Conservation (phyloP, 2,329 filamentous ascomycete genomes). For the Harringtonia lauricola region DNA sequence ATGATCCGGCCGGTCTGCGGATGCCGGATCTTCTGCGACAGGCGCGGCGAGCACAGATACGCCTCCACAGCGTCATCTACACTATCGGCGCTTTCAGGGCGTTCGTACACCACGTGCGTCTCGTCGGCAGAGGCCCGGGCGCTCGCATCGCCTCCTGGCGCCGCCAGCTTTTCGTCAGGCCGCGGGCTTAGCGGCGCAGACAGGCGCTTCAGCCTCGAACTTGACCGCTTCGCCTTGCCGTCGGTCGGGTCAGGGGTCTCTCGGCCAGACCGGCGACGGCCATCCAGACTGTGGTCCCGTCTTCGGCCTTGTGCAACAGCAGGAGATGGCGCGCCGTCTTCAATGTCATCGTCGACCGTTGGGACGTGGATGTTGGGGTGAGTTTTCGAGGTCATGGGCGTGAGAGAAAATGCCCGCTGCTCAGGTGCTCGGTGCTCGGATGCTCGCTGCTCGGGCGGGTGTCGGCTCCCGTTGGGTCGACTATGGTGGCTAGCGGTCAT, state of each 20-base stretch:
- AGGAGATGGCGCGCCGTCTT: conserved; percentile 61
- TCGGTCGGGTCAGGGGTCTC: conserved; percentile 36
- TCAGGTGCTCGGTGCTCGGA: too few relatives aligned
- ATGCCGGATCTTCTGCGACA: conserved; percentile 82
- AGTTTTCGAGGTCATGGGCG: not conserved
- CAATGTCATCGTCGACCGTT: conserved; percentile 24
- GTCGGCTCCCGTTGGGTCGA: not conserved
- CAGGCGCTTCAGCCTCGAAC: conserved; percentile 46
- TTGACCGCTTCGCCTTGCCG: conserved; percentile 37
- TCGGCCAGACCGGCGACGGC: conserved; percentile 35
- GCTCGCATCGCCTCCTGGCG: conserved; percentile 20
- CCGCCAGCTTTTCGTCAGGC: conserved; percentile 20
- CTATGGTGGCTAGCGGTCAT: conserved; percentile 1
- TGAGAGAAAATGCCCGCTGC: conserved; percentile 3
- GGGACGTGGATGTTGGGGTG: not conserved
- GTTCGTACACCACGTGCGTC: conserved; percentile 46
- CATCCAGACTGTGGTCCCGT: conserved; percentile 36
- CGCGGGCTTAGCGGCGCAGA: conserved; percentile 36
- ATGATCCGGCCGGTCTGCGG: conserved; percentile 80
- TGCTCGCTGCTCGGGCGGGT: not conserved
- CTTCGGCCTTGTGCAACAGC: conserved; percentile 51
- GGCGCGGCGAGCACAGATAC: conserved; percentile 70
- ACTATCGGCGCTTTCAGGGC: conserved; percentile 71
- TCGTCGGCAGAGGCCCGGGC: conserved; percentile 6
- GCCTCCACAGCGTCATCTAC: conserved; percentile 79